Percentiles rank a stretch among this genome's conserved stretches.
Conservation (phyloP, 2,329 filamentous ascomycete species). For the Fusarium scirpi region DNA sequence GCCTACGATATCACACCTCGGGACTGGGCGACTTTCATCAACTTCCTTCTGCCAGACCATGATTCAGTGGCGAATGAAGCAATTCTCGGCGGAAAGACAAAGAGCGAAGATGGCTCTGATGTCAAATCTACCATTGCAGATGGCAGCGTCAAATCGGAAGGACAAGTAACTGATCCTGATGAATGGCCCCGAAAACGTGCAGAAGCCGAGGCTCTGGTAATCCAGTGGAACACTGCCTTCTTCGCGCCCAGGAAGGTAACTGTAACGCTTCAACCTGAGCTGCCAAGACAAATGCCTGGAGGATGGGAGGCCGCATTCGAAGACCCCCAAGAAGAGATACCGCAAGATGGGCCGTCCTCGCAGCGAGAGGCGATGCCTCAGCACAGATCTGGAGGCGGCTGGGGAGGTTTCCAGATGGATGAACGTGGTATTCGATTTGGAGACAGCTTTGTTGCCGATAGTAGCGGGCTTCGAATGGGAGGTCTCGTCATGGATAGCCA, state of each 20-base stretch:
- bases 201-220: conserved; percentile 56
- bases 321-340: conserved; percentile 13
- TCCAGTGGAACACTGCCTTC: conserved; percentile 69
- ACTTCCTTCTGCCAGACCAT: conserved; percentile 66
- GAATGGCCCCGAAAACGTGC: conserved; percentile 44
- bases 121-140: conserved; percentile 37
- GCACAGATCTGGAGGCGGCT: conserved; percentile 22
- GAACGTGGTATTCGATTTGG: conserved; percentile 59
- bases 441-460: conserved; percentile 58
- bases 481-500: conserved; percentile 57
- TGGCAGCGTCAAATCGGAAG: conserved; percentile 14
- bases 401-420: conserved; percentile 56
- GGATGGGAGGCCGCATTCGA: conserved; percentile 44
- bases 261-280: conserved; percentile 51
- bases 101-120: conserved; percentile 54
- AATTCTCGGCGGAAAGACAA: conserved; percentile 62
- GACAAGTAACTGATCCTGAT: conserved; percentile 22
- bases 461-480: conserved; percentile 60
- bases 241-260: conserved; percentile 63
- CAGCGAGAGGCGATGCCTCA: conserved; percentile 26
- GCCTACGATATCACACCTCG: conserved; percentile 60
- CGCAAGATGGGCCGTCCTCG: conserved; percentile 21
- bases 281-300: conserved; percentile 44
- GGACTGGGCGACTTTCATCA: conserved; percentile 71
- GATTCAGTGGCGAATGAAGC: conserved; percentile 58